Evolutionary conservation across 495 filamentous ascomycete species (phyloP).

Genomic region (Xylaria cubensis): DNA sequence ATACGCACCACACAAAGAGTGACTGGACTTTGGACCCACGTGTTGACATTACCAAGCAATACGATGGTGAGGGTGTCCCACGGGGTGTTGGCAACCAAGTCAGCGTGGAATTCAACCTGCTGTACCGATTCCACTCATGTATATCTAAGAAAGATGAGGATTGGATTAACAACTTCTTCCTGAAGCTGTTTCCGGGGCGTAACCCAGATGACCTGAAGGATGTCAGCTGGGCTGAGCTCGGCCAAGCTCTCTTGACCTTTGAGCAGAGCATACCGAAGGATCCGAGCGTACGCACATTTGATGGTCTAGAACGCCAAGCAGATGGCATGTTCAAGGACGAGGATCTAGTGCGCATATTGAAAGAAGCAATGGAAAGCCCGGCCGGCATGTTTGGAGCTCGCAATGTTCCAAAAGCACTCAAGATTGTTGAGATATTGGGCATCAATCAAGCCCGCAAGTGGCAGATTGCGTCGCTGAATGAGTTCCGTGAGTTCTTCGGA

Average conservation of each 20-base stretch:
- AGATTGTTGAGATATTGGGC: constrained; percentile 75
- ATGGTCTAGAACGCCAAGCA: constrained; percentile 59
- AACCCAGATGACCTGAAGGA: constrained; percentile 57
- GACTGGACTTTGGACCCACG: constrained; percentile 82
- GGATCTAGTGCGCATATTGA: constrained; percentile 66
- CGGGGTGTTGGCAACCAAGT: constrained; percentile 76
- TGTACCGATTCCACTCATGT: constrained; percentile 78
- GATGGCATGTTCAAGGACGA: constrained; percentile 66
- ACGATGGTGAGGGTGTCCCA: constrained; percentile 61
- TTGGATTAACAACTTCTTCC: constrained; percentile 69
- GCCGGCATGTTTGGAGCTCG: constrained; percentile 67
- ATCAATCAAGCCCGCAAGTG: constrained; percentile 79
- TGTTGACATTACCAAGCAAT: constrained; percentile 59
- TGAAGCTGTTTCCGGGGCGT: constrained; percentile 62
- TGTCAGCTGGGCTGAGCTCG: constrained; percentile 49
- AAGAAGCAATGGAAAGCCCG: constrained; percentile 64
- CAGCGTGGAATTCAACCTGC: constrained; percentile 75
- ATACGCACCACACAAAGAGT: constrained; percentile 70
- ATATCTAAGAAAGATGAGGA: constrained; percentile 69
- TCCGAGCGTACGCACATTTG: constrained; percentile 66
- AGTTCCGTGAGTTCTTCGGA: constrained; percentile 79
- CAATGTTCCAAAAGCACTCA: constrained; percentile 71
- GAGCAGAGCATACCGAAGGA: constrained; percentile 59
- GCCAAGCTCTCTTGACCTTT: constrained; percentile 55
- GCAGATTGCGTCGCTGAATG: constrained; percentile 79